Conservation (phyloP, 2,329 filamentous ascomycete species). For the Chrysoporthe puriensis region DNA sequence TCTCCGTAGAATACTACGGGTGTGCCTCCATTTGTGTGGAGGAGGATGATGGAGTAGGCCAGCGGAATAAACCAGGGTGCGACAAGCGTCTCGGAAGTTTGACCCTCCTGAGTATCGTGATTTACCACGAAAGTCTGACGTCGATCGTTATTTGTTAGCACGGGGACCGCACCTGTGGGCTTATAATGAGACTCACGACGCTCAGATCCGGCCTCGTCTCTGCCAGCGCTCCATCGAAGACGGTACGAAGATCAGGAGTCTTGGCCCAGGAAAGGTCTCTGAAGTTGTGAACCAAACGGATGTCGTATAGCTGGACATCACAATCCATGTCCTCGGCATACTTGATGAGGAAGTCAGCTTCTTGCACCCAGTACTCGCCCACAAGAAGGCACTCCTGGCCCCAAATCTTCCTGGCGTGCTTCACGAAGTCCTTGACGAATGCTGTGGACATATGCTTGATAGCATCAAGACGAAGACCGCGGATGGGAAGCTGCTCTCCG, state of each 20-base stretch:
- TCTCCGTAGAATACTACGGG: conserved; percentile 74
- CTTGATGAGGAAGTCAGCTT: conserved; percentile 55
- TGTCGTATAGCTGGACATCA: conserved; percentile 64
- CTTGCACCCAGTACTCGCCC: conserved; percentile 70
- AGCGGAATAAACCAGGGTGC: conserved; percentile 67
- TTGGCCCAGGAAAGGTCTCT: conserved; percentile 56
- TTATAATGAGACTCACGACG: conserved; percentile 8
- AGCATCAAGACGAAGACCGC: conserved; percentile 40
- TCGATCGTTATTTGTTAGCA: neutral
- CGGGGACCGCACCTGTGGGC: neutral
- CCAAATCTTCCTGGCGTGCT: conserved; percentile 31
- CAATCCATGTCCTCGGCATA: conserved; percentile 62
- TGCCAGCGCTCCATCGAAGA: conserved; percentile 18
- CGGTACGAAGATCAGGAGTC: conserved; percentile 31
- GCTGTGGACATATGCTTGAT: conserved; percentile 40
- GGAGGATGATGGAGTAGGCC: conserved; percentile 69
- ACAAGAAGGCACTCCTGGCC: conserved; percentile 65
- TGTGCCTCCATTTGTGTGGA: conserved; percentile 60
- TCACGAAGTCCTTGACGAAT: conserved; percentile 37
- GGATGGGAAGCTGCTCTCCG: conserved; percentile 35
- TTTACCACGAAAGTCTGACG: conserved; percentile 67
- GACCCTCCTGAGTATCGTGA: conserved; percentile 57
- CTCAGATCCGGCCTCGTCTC: conserved; percentile 1
- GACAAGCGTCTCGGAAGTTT: conserved; percentile 53
- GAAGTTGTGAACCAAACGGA: conserved; percentile 68